Evolutionary conservation across 2,329 filamentous ascomycete species (phyloP).

Genomic region (Arthroderma sp.): DNA sequence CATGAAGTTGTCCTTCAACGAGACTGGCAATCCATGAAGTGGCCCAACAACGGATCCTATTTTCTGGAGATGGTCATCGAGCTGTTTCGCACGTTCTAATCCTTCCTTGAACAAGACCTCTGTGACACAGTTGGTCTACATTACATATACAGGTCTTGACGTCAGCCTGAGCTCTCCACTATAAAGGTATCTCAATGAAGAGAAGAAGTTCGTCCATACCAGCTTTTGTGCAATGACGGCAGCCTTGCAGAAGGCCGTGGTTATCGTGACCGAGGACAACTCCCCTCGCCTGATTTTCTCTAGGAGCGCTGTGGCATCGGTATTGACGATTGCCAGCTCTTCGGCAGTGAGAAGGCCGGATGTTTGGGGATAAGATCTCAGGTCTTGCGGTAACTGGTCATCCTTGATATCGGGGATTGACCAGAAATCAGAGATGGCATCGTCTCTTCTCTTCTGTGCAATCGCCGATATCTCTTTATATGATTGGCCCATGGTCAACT

Average conservation of each 20-base stretch:
- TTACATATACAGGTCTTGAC: slow-evolving; percentile 17
- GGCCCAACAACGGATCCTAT: slow-evolving; percentile 29
- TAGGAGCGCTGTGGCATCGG: slow-evolving; percentile 26
- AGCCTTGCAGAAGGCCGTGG: slow-evolving; percentile 29
- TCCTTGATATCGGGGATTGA: slow-evolving; percentile 14
- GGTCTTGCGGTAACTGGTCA: slow-evolving; percentile 12
- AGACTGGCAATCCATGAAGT: slow-evolving; percentile 33
- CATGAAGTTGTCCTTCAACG: slow-evolving; percentile 32
- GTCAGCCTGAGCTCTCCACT: not conserved
- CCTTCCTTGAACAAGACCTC: slow-evolving; percentile 43
- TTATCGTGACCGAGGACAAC: slow-evolving; percentile 14
- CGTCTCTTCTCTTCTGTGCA: slow-evolving; percentile 25
- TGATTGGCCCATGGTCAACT: slow-evolving; percentile 20
- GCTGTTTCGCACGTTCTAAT: slow-evolving; percentile 24
- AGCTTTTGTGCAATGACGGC: slow-evolving; percentile 30
- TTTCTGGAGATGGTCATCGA: slow-evolving; percentile 31
- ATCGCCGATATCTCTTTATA: slow-evolving; percentile 30
- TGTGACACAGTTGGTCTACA: slow-evolving; percentile 49
- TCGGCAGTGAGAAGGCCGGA: slow-evolving; percentile 48
- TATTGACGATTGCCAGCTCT: slow-evolving; percentile 41
- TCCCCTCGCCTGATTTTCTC: slow-evolving; percentile 24
- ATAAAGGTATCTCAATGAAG: not conserved
- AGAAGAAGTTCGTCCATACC: not conserved
- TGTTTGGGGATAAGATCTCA: slow-evolving; percentile 15
- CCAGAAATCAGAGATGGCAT: slow-evolving; percentile 19